Base-by-base conservation (phyloP, 1,139 yeast genomes). In the Debaryomyces sp. region DNA sequence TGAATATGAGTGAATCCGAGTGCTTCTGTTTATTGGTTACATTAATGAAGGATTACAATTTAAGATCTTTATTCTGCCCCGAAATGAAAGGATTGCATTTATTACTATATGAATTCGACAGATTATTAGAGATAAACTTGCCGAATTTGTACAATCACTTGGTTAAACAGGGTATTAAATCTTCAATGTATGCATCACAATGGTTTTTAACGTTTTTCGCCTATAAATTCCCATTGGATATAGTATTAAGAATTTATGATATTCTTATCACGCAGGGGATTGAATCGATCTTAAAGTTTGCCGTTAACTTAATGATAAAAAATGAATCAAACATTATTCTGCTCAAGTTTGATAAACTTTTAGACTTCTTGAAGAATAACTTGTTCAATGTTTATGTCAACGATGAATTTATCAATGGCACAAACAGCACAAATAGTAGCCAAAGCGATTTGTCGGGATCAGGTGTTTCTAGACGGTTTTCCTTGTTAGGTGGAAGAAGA, bases 181-280 rank as follows among this genome's bases (percentile, higher is more conserved):
- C 96, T 1, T 86, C 94, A 21, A 92, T 92, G 97, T 94, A 89
- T 71, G 97, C 97, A 0, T 82, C 94, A 1, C 97, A 94, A 66
- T 94, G 98, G 98, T 91, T 94, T 62, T 76, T 91, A 58, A 94
- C 99, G 0, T 79, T 94, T 56, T 94, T 94, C 70, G 96, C 97
- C 12, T 94, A 94, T 72, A 88, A 89, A 62, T 89, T 92, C 66
- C 98, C 99, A 12, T 71, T 89, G 46, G 87, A 84, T 48, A 85
- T 90, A 59, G 96, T 90, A 36, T 73, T 89, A 54, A 77, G 96
- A 50, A 88, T 94, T 40, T 87, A 83, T 63, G 98, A 94, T 70
- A 81, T 89, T 48, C 82, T 94, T 15, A 81, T 94, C 43, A 86
- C 96, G 6, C 97, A 92, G 68, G 98, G 98, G 27, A 73, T 86